A percentile compares a stretch with the other conserved stretches of the same genome.
These are phyloP conservation scores for Colletotrichum horii DNA, from an alignment of 2,329 filamentous ascomycete genomes.

Conservation along the genomic window DNA sequence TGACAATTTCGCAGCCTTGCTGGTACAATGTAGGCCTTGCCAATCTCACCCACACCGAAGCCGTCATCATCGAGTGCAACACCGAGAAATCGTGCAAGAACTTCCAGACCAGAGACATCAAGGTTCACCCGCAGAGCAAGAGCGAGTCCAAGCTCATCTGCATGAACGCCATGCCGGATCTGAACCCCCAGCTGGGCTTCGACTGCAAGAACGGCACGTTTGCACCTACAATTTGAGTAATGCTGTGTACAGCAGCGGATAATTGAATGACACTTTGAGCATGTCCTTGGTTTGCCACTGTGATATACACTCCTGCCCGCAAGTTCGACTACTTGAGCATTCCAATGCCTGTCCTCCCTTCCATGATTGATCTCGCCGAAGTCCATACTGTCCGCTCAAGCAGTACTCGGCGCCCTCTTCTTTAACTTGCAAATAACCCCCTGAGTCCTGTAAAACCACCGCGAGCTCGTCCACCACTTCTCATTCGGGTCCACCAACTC, in stretches of 20 bases:
- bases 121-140: slow-evolving; percentile 34
- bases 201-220: slow-evolving; percentile 37
- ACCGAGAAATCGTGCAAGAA: slow-evolving; percentile 41
- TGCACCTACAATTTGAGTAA: neutral
- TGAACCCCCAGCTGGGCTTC: slow-evolving; percentile 39
- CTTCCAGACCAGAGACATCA: slow-evolving; percentile 35
- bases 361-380: neutral
- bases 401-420: neutral
- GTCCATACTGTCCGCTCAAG: neutral
- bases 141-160: slow-evolving; percentile 34
- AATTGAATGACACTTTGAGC: neutral
- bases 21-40: slow-evolving; percentile 46
- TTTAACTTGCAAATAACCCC: slow-evolving; percentile 25
- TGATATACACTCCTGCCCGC: neutral
- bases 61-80: slow-evolving; percentile 46
- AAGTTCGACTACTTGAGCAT: neutral
- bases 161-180: slow-evolving; percentile 34
- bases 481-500: slow-evolving; percentile 31
- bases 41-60: slow-evolving; percentile 42
- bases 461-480: slow-evolving; percentile 22
- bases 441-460: slow-evolving; percentile 25
- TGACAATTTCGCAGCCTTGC: slow-evolving; percentile 32
- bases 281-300: fast-evolving
- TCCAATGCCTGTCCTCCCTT: too few species aligned
- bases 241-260: neutral